Base-by-base conservation (phyloP, 1,284 basidiomycete genomes). In the Vanrija sp. region DNA sequence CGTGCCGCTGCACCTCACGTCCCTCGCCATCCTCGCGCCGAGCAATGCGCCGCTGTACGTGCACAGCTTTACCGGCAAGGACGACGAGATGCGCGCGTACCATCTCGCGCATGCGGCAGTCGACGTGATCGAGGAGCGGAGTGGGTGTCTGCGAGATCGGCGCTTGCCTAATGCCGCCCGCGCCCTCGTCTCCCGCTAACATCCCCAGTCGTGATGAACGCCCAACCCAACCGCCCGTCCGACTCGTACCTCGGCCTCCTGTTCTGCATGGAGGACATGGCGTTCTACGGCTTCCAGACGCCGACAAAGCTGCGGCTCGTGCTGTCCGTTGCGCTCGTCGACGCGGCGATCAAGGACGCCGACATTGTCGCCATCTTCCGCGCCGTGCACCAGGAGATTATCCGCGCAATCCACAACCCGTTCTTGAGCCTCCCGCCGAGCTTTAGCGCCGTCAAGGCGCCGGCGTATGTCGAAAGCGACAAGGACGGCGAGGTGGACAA, bases 191-290 rank as follows among this genome's bases (percentile, higher is more conserved):
- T n/a, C n/a, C n/a, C n/a, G n/a, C 46, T 47, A 10, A 49, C 34
- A 18, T 3, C 34, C 47, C 5, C 57, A 75, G 73, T 75, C 62
- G 66, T 73, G 28, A 72, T 73, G 69, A 71, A 68, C 34, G 65
- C 65, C 7, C 65, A 67, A 19, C 67, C 72, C 5, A 71, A 60
- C 21, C 68, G 69, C 50, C 73, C 73, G n/a, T 71, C 73, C 1
- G 74, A 75, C 46, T 65, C 63, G 16, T 76, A 72, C 47, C 66
- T 77, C n/a, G 75, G 74, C 26, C 54, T 77, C n/a, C 57, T 77
- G 28, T 76, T 74, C 57, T 75, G 71, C 52, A 75, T 77, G 73
- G 75, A 77, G 55, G 75, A 77, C 53, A 72, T 75, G 68, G 75
- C 74, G 2, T 71, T 76, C 57, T 77, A 77, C 57, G 75, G 75